Base-by-base conservation (phyloP, 1,139 yeast genomes). In the Saccharomyces hybrid region DNA sequence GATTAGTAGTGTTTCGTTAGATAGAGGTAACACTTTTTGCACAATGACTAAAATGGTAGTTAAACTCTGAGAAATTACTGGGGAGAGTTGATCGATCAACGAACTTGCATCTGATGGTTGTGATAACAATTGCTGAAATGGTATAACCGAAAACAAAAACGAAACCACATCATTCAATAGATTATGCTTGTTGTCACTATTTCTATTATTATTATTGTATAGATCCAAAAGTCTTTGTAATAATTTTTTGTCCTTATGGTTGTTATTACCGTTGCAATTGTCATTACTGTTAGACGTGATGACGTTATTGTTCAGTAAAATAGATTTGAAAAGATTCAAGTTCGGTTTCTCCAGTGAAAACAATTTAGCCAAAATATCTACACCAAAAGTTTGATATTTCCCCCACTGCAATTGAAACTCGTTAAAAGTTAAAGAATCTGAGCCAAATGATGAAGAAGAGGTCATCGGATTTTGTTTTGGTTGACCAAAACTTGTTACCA, bases 301-400 rank as follows among this genome's bases (percentile, higher is more conserved):
- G 23, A 20, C 23, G 23, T 48, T 56, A 6, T 26, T 51, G 3
- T 88, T 89, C 4, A 81, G 74, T 53, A 90, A 71, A 1, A 88
- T 81, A 0, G 83, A 79, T 59, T 77, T 78, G 62, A 91, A 73
- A 23, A 80, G 73, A 2, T 79, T 74, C 56, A 87, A 75, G 62
- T 90, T 90, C 38, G 89, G 87, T 0, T 87, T 84, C 56, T 88
- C 95, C 38, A 95, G 77, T 5, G 93, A 95, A 47, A 90, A 70
- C 8, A 89, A 70, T 67, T 91, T 91, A 11, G 96, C 86, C 38
- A 91, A 73, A 0, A 87, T 81, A 72, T 93, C 98, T 49, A 90
- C 79, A 8, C 93, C 95, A 67, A 82, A 88, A 0, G 85, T 81
- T 62, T 90, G 81, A 63, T 89, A 93, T 53, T 88, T 82, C 64